Evolutionary conservation across 2,329 filamentous ascomycete species (phyloP).

Genomic region (Colletotrichum sojae): DNA sequence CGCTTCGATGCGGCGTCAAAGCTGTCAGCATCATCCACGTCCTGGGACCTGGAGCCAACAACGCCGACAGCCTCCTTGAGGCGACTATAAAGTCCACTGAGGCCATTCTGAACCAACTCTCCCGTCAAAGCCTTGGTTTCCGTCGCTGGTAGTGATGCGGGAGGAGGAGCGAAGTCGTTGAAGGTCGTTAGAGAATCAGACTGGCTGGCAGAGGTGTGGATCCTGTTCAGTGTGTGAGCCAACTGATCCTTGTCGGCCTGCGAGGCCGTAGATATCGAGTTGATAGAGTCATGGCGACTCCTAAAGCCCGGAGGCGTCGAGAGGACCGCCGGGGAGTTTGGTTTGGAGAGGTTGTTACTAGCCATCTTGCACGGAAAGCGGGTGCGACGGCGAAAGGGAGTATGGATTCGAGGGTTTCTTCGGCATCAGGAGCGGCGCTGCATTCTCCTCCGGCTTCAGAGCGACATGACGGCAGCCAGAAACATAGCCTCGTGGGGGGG

Average conservation of each 20-base stretch:
- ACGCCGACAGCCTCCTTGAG: conserved; percentile 86
- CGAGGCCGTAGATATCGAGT: conserved; percentile 57
- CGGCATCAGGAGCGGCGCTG: conserved; percentile 14
- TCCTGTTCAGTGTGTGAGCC: conserved; percentile 84
- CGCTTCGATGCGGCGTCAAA: conserved; percentile 60
- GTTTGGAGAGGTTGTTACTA: conserved; percentile 49
- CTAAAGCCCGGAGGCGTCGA: conserved; percentile 50
- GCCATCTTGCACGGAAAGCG: conserved; percentile 45
- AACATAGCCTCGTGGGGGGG: not conserved
- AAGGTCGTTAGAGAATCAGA: conserved; percentile 91
- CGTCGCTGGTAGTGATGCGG: conserved; percentile 67
- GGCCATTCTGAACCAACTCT: conserved; percentile 85
- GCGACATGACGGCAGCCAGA: conserved; percentile 17
- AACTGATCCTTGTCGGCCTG: conserved; percentile 78
- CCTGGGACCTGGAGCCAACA: conserved; percentile 62
- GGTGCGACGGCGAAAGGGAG: conserved; percentile 11
- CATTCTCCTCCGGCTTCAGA: conserved; percentile 29
- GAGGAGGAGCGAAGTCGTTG: conserved; percentile 87
- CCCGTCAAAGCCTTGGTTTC: conserved; percentile 80
- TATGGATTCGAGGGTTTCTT: conserved; percentile 17
- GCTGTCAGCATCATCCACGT: conserved; percentile 60
- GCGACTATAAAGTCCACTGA: conserved; percentile 90
- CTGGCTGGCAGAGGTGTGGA: conserved; percentile 90
- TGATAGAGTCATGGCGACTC: conserved; percentile 56
- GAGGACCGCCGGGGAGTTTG: conserved; percentile 48